Percentiles rank a stretch among this genome's conserved stretches.
phyloP scores from a whole-genome alignment of 2,329 filamentous ascomycete species.

The Fusarium sp. region DNA sequence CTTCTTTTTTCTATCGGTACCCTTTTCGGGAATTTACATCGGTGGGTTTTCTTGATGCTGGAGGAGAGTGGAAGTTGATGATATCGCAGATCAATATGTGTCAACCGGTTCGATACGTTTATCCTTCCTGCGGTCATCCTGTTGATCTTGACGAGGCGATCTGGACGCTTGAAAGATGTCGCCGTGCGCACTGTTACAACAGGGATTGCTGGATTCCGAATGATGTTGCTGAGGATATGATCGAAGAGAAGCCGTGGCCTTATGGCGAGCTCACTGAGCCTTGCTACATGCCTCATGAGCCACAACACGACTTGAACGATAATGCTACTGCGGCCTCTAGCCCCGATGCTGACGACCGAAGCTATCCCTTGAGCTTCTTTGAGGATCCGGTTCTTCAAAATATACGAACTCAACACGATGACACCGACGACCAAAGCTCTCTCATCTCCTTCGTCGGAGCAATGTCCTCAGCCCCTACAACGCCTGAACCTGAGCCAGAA shows the following conservation, averaged over 20 bases:
- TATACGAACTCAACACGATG: not conserved
- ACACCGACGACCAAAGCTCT: not conserved
- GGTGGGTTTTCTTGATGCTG: not conserved
- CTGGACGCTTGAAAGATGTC: conserved; percentile 34
- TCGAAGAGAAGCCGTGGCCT: conserved; percentile 22
- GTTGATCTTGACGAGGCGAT: conserved; percentile 8
- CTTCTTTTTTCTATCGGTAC: not conserved
- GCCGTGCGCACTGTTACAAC: conserved; percentile 1
- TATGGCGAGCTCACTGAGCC: not conserved
- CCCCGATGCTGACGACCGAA: not conserved
- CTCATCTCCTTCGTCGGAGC: not conserved
- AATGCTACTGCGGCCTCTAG: not conserved
- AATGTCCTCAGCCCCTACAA: not conserved
- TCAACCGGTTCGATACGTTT: conserved; percentile 36
- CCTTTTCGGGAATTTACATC: not conserved
- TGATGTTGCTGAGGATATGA: not conserved
- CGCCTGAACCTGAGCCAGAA: not conserved
- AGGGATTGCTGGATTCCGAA: conserved; percentile 40
- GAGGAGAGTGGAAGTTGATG: not conserved
- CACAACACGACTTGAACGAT: not conserved
- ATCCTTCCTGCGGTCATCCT: conserved; percentile 40
- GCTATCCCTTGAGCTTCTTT: not conserved
- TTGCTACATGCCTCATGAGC: not conserved
- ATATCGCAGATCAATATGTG: conserved; percentile 36
- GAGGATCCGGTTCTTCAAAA: not conserved